Base-by-base conservation (phyloP, 768 basidiomycete species). In the Tephrocybe sp. region DNA sequence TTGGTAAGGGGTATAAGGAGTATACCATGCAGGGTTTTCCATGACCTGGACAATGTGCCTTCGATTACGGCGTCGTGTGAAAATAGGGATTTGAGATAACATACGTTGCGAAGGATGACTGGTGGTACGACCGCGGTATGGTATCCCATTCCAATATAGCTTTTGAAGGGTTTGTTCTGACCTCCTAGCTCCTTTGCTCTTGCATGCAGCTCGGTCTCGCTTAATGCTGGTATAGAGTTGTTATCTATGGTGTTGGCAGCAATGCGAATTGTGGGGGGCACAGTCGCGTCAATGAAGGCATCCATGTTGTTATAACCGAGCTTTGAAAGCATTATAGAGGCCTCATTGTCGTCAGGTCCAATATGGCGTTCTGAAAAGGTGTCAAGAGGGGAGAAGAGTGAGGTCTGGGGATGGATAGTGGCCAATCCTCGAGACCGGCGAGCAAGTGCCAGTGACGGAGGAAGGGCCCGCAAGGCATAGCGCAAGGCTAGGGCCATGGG, bases 1-100 rank as follows among this genome's bases (percentile, higher is more conserved):
- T 61, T 97, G 93, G 69, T 94, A 94, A 1, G 93, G 92, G 0
- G 94, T 94, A 66, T 95, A 94, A 13, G 88, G 91, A 5, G 94
- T 97, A 68, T 97, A 98, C 95, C 95, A 99, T 3, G 88, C 91
- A 22, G 94, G 95, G 63, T 95, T 98, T 69, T 99, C 94, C 74
- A 87, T 84, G 52, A 91, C 73, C 90, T 91, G 48, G 2, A 49
- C 54, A 24, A 36, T 10, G 34, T 30, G 16, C 46, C 42, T 45
- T 44, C 19, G 15, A 24, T 36, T 34, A 22, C 22, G 1, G 11
- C 22, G 23, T 23, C 15, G 11, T 3, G 45, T 25, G 38, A 13
- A 2, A 43, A 27, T 42, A 13, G 37, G 37, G n/a, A 43, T 48
- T 27, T 30, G 18, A 15, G n/a, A 34, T 15, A 23, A 65, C 80